Conservation (phyloP, 352 stramenopile species). For the Pythium sp. region DNA sequence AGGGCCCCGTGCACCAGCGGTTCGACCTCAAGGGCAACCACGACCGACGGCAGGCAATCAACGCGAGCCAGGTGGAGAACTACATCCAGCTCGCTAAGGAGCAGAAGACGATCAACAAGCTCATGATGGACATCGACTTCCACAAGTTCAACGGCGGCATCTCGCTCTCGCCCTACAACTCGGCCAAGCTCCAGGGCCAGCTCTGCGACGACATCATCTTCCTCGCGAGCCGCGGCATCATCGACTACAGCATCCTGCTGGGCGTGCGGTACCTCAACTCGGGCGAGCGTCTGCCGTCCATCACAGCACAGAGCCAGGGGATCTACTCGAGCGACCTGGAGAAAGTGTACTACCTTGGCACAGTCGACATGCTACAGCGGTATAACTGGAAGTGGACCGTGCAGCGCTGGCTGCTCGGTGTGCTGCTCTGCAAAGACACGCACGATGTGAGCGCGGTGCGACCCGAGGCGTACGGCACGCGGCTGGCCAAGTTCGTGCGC, state of each 20-base stretch:
- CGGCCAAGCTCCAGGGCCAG: constrained; percentile 49
- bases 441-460: constrained; percentile 81
- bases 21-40: constrained; percentile 85
- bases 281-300: constrained; percentile 24
- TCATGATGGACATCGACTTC: constrained; percentile 89
- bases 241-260: constrained; percentile 83
- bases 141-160: constrained; percentile 70
- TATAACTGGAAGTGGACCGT: constrained; percentile 87
- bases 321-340: constrained; percentile 49
- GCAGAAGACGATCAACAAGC: constrained; percentile 53
- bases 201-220: constrained; percentile 83
- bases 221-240: constrained; percentile 77
- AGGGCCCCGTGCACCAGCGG: constrained; percentile 71
- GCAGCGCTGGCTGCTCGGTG: constrained; percentile 71
- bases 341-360: constrained; percentile 75
- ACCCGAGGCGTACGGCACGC: constrained; percentile 61
- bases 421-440: constrained; percentile 76
- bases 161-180: constrained; percentile 41
- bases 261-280: constrained; percentile 54
- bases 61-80: constrained; percentile 47
- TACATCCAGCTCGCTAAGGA: constrained; percentile 68
- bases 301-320: constrained; percentile 26
- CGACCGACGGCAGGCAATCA: constrained; percentile 70
- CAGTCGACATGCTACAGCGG: constrained; percentile 82
- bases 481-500: constrained; percentile 71